Evolutionary conservation across 371 early-diverging fungal genomes (phyloP).

Genomic region (Funneliformis caledonium): DNA sequence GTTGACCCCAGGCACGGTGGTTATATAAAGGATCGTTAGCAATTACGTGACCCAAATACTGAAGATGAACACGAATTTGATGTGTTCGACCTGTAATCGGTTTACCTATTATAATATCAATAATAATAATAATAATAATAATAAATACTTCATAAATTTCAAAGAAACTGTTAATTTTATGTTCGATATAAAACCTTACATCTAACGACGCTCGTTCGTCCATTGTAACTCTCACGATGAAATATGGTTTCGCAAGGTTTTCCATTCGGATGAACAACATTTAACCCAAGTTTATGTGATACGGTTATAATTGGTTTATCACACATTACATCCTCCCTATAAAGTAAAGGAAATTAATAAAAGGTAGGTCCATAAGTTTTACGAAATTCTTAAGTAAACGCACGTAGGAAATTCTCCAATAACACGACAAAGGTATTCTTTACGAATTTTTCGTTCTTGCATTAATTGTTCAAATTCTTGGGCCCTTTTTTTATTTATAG

Average conservation of each 20-base stretch:
- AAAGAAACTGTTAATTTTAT: background rate
- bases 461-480: conserved; percentile 67
- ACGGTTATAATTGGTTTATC: conserved; percentile 82
- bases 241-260: conserved; percentile 81
- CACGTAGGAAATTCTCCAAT: conserved; percentile 85
- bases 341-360: background rate
- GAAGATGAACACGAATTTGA: conserved; percentile 99
- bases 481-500: conserved; percentile 65
- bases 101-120: conserved; percentile 43
- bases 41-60: conserved; percentile 95
- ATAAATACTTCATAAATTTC: background rate
- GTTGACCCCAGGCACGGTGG: conserved; percentile 68
- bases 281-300: conserved; percentile 84
- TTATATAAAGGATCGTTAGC: conserved; percentile 96
- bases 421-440: conserved; percentile 90
- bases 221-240: conserved; percentile 67
- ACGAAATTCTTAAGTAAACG: conserved; percentile 35
- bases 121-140: background rate
- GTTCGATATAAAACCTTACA: conserved; percentile 45
- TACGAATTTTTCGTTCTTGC: conserved; percentile 67
- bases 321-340: conserved; percentile 64
- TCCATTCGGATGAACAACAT: conserved; percentile 81
- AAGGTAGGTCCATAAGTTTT: background rate
- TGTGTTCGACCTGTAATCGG: conserved; percentile 99
- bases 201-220: conserved; percentile 66